A percentile compares a stretch with the other conserved stretches of the same genome.
These are phyloP conservation scores for Penicillium expansum DNA, from an alignment of 2,329 filamentous ascomycete genomes.

Conservation along the genomic window DNA sequence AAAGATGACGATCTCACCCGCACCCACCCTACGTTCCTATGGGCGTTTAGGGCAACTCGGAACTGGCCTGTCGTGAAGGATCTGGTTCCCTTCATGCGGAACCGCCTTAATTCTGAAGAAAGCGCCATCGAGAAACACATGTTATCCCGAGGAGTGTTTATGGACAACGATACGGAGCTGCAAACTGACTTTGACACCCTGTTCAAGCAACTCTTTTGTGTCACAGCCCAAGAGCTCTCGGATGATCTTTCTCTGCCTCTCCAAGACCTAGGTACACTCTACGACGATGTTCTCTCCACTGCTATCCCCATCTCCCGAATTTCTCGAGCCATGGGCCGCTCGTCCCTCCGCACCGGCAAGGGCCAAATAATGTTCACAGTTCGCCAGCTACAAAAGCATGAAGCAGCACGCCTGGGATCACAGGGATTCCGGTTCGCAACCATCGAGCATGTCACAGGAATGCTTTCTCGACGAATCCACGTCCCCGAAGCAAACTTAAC, in stretches of 20 bases:
- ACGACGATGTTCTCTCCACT: conserved; percentile 72
- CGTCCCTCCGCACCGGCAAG: conserved; percentile 49
- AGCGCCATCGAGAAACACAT: conserved; percentile 49
- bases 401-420: conserved; percentile 64
- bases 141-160: conserved; percentile 42
- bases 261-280: conserved; percentile 65
- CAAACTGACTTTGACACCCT: conserved; percentile 70
- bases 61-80: conserved; percentile 70
- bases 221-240: conserved; percentile 73
- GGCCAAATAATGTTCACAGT: conserved; percentile 81
- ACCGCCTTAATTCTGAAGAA: conserved; percentile 59
- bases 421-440: conserved; percentile 76
- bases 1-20: conserved; percentile 73
- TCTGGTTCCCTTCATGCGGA: conserved; percentile 69
- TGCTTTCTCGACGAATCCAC: conserved; percentile 71
- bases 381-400: conserved; percentile 58
- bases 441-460: conserved; percentile 63
- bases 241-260: conserved; percentile 63
- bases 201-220: conserved; percentile 80
- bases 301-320: conserved; percentile 44
- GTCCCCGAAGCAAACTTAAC: conserved; percentile 64
- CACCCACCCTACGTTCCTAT: conserved; percentile 76
- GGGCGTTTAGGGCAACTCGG: conserved; percentile 78
- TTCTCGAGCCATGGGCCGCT: conserved; percentile 29
- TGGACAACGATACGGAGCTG: conserved; percentile 50